Base-by-base conservation (phyloP, 2,329 filamentous ascomycete genomes). In the Paramyrothecium roridum region DNA sequence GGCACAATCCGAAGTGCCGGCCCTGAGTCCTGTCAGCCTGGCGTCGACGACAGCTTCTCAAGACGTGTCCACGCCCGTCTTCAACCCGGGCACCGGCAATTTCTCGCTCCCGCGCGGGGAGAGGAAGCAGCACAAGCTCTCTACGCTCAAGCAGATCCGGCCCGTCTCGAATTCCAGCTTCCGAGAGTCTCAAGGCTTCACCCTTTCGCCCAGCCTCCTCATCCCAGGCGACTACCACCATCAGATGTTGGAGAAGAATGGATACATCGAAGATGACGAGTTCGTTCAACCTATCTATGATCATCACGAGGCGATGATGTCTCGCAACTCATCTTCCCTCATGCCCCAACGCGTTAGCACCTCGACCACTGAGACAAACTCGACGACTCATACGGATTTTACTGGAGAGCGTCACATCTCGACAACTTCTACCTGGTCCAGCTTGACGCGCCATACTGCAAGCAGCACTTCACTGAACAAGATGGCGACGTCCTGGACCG, bases 131-230 rank as follows among this genome's bases (percentile, higher is more conserved):
- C 57, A 46, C 22, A 66, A 66, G 45, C 62, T 62, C 12, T 54
- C 63, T 37, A 62, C 60, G 26, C 56, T 61, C 59, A 65, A 68
- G 57, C 73, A 76, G 54, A 65, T 67, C 43, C 74, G 75, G 51
- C 74, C 68, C 33, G 69, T 71, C 23, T 83, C 83, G 3, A 74
- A 76, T 16, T 80, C 78, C 2, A 84, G 77, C 64, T 85, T 83
- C 66, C 80, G 79, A 61, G 84, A 86, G 65, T 79, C 78, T 0
- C 80, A 85, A 54, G 81, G 80, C 16, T 85, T 86, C 63, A 77
- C 74, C 46, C 68, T 87, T 34, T 87, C 84, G 8, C 84, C 85
- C 0, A 82, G 82, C 3, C 73, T 87, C n/a, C 74, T 87, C 51
- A 84, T 87, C 53, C 84, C 85, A 13, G 70, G 74, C 49, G 84